Percentiles rank a stretch among this genome's conserved stretches.
Evolutionary conservation across 2,329 filamentous ascomycete species (phyloP).

Genomic region (Trichoderma koningiopsis): DNA sequence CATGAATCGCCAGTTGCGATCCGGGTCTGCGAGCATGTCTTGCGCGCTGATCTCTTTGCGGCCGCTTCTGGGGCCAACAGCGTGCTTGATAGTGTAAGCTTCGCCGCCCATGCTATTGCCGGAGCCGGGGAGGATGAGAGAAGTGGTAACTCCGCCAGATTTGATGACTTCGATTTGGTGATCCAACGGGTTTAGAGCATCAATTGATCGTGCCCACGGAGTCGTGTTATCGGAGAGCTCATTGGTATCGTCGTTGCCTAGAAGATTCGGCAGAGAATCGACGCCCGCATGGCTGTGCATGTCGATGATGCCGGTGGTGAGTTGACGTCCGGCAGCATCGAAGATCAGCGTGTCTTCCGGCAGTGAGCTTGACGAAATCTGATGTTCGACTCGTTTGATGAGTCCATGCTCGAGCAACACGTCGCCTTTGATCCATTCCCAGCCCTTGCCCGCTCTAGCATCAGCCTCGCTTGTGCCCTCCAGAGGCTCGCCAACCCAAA

Average conservation of each 20-base stretch:
- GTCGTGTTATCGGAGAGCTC: slow-evolving; percentile 66
- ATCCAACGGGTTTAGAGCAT: slow-evolving; percentile 65
- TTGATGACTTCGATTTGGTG: slow-evolving; percentile 70
- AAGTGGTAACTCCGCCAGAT: slow-evolving; percentile 71
- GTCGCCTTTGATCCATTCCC: slow-evolving; percentile 61
- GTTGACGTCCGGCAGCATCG: slow-evolving; percentile 60
- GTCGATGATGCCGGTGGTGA: slow-evolving; percentile 70
- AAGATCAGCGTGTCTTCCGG: slow-evolving; percentile 54
- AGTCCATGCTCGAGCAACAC: slow-evolving; percentile 63
- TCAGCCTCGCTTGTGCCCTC: slow-evolving; percentile 54
- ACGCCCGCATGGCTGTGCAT: slow-evolving; percentile 72
- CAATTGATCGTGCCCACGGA: slow-evolving; percentile 68
- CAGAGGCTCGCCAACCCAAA: slow-evolving; percentile 66
- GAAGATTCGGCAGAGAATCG: slow-evolving; percentile 56
- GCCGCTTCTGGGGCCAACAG: slow-evolving; percentile 61
- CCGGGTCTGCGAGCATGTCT: slow-evolving; percentile 67
- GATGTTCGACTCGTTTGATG: slow-evolving; percentile 54
- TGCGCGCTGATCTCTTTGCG: slow-evolving; percentile 63
- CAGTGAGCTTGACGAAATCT: slow-evolving; percentile 47
- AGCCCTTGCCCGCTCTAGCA: slow-evolving; percentile 60
- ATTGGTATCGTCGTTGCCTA: slow-evolving; percentile 61
- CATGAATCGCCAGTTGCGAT: slow-evolving; percentile 68
- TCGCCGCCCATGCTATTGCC: slow-evolving; percentile 76
- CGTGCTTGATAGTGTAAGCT: slow-evolving; percentile 69
- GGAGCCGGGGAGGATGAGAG: slow-evolving; percentile 66